Evolutionary conservation across 345 rosid species (phyloP).

Genomic region (Gossypium raimondii): DNA sequence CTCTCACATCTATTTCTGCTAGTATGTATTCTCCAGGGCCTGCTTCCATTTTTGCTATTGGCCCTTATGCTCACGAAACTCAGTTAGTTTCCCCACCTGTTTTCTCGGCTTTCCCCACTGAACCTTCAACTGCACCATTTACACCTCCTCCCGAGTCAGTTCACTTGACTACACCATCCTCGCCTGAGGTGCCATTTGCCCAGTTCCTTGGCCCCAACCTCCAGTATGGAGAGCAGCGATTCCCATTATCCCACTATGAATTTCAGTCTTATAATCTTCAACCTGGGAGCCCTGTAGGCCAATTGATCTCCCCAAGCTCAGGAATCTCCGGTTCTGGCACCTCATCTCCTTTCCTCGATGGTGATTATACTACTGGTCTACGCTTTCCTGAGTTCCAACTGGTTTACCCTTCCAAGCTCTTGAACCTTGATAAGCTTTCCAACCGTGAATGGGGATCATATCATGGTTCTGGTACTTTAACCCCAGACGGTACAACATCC

Average conservation of each 20-base stretch:
- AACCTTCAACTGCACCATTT: constrained; percentile 95
- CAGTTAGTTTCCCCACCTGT: constrained; percentile 95
- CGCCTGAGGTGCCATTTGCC: constrained; percentile 99
- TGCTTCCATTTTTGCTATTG: constrained; percentile 82
- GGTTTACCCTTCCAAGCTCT: constrained; percentile 61
- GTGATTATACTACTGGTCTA: constrained; percentile 39
- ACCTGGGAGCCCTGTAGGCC: constrained; percentile 95
- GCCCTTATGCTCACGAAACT: constrained; percentile 91
- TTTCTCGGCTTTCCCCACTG: constrained; percentile 85
- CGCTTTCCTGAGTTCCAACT: constrained; percentile 54
- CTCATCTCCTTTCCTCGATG: constrained; percentile 85
- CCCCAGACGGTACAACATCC: constrained; percentile 45
- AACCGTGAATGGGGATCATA: constrained; percentile 34
- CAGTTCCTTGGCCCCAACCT: constrained; percentile 54
- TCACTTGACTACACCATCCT: constrained; percentile 86
- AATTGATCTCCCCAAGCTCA: constrained; percentile 84
- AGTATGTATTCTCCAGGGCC: constrained; percentile 69
- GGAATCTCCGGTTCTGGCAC: constrained; percentile 85
- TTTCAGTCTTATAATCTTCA: constrained; percentile 75
- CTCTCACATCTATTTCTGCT: constrained; percentile 56
- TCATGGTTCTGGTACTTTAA: constrained; percentile 47
- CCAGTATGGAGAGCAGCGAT: constrained; percentile 40
- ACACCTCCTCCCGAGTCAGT: constrained; percentile 90
- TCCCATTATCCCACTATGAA: constrained; percentile 56
- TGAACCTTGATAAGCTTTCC: constrained; percentile 52